Conservation (phyloP, 2,329 filamentous ascomycete species). For the Aureobasidium sp. region DNA sequence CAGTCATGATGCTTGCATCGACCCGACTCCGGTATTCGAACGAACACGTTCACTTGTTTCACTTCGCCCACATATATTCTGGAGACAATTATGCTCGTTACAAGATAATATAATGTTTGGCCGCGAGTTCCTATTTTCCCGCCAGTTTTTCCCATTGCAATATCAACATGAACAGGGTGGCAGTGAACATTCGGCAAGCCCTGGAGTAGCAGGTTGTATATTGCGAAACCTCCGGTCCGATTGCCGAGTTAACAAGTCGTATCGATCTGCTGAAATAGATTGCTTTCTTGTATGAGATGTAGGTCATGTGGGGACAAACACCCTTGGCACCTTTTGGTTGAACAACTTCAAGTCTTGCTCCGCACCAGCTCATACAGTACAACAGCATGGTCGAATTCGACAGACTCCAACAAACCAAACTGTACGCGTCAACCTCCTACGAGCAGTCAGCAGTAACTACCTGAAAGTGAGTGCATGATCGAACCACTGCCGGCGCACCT, state of each 20-base stretch:
- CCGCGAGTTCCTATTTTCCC: not conserved
- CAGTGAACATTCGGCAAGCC: not conserved
- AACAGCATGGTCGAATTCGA: not conserved
- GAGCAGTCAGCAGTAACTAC: too few species aligned
- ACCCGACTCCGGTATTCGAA: not conserved
- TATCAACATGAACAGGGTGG: too few species aligned
- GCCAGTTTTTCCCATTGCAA: not conserved
- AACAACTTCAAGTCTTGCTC: not conserved
- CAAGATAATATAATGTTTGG: not conserved
- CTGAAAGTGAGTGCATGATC: not conserved
- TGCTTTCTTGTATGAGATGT: not conserved
- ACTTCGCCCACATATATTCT: constrained; percentile 3
- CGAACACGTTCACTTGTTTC: not conserved
- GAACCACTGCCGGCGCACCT: not conserved
- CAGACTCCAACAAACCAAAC: not conserved
- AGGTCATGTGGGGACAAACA: not conserved
- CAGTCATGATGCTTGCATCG: not conserved
- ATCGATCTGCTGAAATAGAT: not conserved
- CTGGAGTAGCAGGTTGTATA: not conserved
- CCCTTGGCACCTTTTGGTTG: not conserved
- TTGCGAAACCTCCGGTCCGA: not conserved
- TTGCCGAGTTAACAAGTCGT: not conserved
- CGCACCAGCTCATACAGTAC: not conserved
- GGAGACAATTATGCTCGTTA: not conserved
- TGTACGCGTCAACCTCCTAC: not conserved